Evolutionary conservation across 106 monocot species (phyloP).

Genomic region (Allium cepa): DNA sequence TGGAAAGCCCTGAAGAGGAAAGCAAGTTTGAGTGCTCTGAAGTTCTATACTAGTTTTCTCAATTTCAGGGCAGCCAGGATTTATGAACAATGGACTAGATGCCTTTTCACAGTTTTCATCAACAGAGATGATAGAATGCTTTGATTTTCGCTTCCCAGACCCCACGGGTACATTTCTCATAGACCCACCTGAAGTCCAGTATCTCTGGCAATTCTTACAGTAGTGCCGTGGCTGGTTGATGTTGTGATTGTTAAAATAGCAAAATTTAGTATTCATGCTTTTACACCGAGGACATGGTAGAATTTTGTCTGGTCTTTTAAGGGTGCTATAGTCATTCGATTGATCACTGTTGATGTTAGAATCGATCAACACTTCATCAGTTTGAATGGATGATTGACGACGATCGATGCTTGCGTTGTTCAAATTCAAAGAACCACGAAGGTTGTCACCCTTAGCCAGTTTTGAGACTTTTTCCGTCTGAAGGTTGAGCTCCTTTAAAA

Average conservation of each 20-base stretch:
- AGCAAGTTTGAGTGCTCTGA: slow-evolving; percentile 20
- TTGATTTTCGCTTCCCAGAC: slow-evolving; percentile 46
- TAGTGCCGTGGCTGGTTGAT: slow-evolving; percentile 59
- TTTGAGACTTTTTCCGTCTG: too few species aligned
- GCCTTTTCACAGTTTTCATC: too few species aligned
- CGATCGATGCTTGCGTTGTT: not conserved
- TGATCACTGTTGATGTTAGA: slow-evolving; percentile 7
- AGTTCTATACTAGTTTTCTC: slow-evolving; percentile 10
- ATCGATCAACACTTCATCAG: not conserved
- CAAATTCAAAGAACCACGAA: too few species aligned
- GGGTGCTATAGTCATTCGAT: not conserved
- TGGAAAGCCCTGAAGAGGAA: slow-evolving; percentile 17
- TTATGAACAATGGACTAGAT: too few species aligned
- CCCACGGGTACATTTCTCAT: slow-evolving; percentile 69
- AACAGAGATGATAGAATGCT: slow-evolving; percentile 9
- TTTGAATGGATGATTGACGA: too few species aligned
- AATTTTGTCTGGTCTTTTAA: slow-evolving; percentile 45
- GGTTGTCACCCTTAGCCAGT: not conserved
- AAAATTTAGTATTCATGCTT: slow-evolving; percentile 61
- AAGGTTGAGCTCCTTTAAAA: too few species aligned
- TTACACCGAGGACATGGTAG: slow-evolving; percentile 58
- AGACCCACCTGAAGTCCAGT: slow-evolving; percentile 65
- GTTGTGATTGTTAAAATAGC: slow-evolving; percentile 70
- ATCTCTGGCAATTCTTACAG: slow-evolving; percentile 58
- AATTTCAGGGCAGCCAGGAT: too few species aligned